Evolutionary conservation across 495 filamentous ascomycete species (phyloP).

Genomic region (Hypomontagnella submonticulosa): DNA sequence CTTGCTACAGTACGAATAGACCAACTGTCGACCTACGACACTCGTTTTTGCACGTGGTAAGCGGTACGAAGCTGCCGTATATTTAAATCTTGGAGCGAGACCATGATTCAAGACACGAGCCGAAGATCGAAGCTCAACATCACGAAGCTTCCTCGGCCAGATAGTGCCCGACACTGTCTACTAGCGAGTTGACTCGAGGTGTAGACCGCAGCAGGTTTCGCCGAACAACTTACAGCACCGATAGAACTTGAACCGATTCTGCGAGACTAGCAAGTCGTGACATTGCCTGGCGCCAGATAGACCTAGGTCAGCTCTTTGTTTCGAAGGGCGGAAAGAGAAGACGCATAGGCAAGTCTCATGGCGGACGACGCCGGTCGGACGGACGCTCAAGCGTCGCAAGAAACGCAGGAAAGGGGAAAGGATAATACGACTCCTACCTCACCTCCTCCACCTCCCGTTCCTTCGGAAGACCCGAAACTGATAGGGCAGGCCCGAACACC

Average conservation of each 20-base stretch:
- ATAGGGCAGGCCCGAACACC: slow-evolving; percentile 44
- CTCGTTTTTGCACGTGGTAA: slow-evolving; percentile 11
- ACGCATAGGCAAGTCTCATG: slow-evolving; percentile 15
- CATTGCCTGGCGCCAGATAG: not conserved
- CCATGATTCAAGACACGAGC: slow-evolving; percentile 18
- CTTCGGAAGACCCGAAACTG: slow-evolving; percentile 61
- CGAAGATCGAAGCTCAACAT: slow-evolving; percentile 18
- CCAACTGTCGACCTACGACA: not conserved
- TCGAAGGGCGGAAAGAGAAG: not conserved
- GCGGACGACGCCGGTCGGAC: slow-evolving; percentile 20
- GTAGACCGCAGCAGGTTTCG: not conserved
- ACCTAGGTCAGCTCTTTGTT: not conserved
- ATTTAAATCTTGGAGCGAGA: slow-evolving; percentile 13
- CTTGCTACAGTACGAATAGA: slow-evolving; percentile 1
- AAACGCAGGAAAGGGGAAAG: slow-evolving; percentile 4
- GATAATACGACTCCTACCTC: slow-evolving; percentile 38
- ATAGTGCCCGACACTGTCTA: slow-evolving; percentile 3
- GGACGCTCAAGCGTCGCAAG: slow-evolving; percentile 24
- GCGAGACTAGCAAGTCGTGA: not conserved
- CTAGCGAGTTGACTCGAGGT: not conserved
- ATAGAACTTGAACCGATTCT: not conserved
- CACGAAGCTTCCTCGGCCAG: slow-evolving; percentile 15
- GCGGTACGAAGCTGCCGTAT: not conserved
- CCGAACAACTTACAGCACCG: not conserved
- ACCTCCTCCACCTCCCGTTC: slow-evolving; percentile 62